Evolutionary conservation across 208 protist genomes (phyloP).

Genomic region (Acanthamoeba lenticulata): DNA sequence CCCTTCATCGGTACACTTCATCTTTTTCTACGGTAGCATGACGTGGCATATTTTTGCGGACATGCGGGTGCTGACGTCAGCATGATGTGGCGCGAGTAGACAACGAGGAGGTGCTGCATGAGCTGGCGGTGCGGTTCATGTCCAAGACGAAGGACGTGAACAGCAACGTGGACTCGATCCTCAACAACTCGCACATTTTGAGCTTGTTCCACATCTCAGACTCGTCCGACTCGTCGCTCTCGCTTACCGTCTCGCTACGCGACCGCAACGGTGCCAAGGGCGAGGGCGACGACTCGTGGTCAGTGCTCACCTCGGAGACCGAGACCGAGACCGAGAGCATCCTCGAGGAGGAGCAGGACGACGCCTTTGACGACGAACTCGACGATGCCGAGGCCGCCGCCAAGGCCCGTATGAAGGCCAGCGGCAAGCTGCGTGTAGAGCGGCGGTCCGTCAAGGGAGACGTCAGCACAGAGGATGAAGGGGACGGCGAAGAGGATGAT

Average conservation of each 20-base stretch:
- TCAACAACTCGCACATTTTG: constrained; percentile 10
- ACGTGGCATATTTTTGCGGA: background rate
- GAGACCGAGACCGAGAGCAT: constrained; percentile 64
- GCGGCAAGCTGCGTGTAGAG: background rate
- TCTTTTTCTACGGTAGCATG: background rate
- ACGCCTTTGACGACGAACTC: background rate
- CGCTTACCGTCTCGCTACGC: background rate
- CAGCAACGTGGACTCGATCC: constrained; percentile 22
- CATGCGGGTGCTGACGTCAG: too few species aligned
- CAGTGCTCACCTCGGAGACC: constrained; percentile 22
- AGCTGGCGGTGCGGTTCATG: constrained; percentile 25
- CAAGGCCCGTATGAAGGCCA: background rate
- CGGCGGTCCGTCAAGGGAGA: background rate
- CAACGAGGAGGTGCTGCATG: constrained; percentile 45
- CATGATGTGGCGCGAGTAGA: too few species aligned
- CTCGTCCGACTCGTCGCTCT: constrained; percentile 1
- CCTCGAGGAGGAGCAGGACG: constrained; percentile 20
- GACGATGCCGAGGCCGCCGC: background rate
- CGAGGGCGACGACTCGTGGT: constrained; percentile 57
- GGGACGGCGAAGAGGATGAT: background rate
- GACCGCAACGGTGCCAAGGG: background rate
- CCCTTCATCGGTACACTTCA: constrained; percentile 34
- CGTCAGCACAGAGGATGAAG: background rate
- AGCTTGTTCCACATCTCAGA: constrained; percentile 42
- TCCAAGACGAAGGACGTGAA: background rate